phyloP scores from a whole-genome alignment of 2,329 filamentous ascomycete genomes.

The Moelleriella libera region DNA sequence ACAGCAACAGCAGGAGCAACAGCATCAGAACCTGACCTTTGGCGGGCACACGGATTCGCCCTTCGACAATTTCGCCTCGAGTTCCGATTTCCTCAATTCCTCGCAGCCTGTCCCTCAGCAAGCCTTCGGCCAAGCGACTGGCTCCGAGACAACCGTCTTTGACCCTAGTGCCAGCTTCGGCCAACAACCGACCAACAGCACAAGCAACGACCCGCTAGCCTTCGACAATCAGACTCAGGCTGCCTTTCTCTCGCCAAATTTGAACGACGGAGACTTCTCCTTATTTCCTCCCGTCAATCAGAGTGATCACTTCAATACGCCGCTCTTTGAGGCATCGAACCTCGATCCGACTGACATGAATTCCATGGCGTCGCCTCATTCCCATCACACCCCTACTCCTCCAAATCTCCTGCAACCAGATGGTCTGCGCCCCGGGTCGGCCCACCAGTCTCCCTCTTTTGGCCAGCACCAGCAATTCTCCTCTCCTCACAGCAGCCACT shows the following conservation, averaged over 20 bases:
- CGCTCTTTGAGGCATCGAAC: constrained; percentile 39
- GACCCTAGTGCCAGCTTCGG: constrained; percentile 28
- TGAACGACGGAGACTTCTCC: constrained; percentile 44
- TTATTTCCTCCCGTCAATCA: constrained; percentile 44
- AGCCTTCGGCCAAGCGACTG: constrained; percentile 14
- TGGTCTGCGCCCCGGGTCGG: constrained; percentile 28
- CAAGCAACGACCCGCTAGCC: constrained; percentile 19
- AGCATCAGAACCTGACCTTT: constrained; percentile 16
- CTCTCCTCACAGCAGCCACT: constrained; percentile 33
- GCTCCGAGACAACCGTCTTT: constrained; percentile 22
- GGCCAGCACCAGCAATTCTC: constrained; percentile 42
- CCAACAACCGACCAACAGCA: constrained; percentile 22
- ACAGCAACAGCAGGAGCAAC: constrained; percentile 25
- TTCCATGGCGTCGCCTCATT: constrained; percentile 40
- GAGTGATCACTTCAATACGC: constrained; percentile 44
- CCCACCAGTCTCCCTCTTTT: constrained; percentile 43
- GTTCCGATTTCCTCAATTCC: constrained; percentile 34
- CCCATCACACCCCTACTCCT: constrained; percentile 41
- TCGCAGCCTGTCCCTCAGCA: constrained; percentile 23
- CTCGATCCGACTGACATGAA: constrained; percentile 32
- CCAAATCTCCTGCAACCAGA: constrained; percentile 40
- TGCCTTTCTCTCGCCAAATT: constrained; percentile 34
- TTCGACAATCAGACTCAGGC: constrained; percentile 28
- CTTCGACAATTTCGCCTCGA: constrained; percentile 29
- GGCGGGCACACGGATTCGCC: constrained; percentile 14